Percentiles rank a stretch among this genome's conserved stretches.
Conservation (phyloP, 1,139 yeast species). For the Hemisphaericaspora xylanilytica region DNA sequence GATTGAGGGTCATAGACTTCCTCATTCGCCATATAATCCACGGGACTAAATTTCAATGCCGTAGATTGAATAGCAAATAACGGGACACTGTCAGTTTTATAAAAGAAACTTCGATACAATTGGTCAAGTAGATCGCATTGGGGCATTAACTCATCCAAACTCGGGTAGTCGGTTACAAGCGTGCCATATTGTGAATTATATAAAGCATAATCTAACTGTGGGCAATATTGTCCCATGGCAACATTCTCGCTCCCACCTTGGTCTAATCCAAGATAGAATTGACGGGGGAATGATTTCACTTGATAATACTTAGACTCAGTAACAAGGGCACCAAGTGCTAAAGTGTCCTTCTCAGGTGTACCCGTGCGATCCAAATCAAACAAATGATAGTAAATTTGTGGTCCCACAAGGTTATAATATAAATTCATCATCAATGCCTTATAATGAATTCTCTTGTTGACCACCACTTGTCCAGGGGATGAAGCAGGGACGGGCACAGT, state of each 20-base stretch:
- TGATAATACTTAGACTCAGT: constrained; percentile 49
- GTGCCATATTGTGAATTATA: constrained; percentile 6
- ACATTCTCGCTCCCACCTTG: constrained; percentile 27
- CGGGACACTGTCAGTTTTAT: constrained; percentile 16
- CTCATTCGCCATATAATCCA: constrained; percentile 18
- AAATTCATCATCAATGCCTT: constrained; percentile 48
- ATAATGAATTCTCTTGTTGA: constrained; percentile 52
- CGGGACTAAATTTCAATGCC: constrained; percentile 35
- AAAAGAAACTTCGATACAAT: constrained; percentile 16
- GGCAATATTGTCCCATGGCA: constrained; percentile 39
- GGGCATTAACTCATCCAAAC: constrained; percentile 6
- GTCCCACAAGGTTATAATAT: constrained; percentile 59
- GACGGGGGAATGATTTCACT: constrained; percentile 34
- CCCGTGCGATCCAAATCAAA: constrained; percentile 59
- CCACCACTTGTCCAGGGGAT: constrained; percentile 57
- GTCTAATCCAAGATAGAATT: constrained; percentile 26
- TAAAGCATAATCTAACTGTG: constrained; percentile 23
- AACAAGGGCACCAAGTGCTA: constrained; percentile 53
- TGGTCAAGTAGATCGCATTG: constrained; percentile 21
- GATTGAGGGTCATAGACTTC: neutral
- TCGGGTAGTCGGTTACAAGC: neutral
- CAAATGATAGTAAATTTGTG: constrained; percentile 50
- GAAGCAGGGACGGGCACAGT: constrained; percentile 57
- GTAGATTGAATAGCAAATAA: constrained; percentile 35
- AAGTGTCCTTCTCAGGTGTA: constrained; percentile 67